Base-by-base conservation (phyloP, 495 filamentous ascomycete genomes). In the Penicillium malachiteum region DNA sequence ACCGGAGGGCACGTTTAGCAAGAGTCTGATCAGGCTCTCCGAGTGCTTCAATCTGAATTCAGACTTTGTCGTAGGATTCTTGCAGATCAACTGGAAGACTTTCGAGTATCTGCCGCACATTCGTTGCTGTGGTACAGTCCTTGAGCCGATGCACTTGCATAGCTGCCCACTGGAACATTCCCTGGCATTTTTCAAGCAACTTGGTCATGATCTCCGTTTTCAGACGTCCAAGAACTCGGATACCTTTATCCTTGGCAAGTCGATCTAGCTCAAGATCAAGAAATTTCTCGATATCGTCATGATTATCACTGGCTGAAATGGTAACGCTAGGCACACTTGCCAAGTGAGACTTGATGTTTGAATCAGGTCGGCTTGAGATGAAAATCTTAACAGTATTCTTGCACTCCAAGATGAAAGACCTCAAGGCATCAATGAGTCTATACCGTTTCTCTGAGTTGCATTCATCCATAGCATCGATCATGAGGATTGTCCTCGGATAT, bases 361-460 rank as follows among this genome's bases (percentile, higher is more conserved):
- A 38, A 34, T 78, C 76, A 12, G 69, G 71, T 10, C 75, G 66
- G 42, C 74, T 76, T 10, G 76, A 78, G 50, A 80, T 71, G 53
- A 80, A 74, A n/a, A 80, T 52, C 48, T 72, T 79, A 7, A 77
- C 58, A 1, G 58, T 26, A 26, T 26, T 26, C 4, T 26, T 26
- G 21, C 21, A 26, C 21, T 26, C 21, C 21, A 26, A 26, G 21
- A 26, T 26, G 21, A 26, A 26, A 26, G 21, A 26, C 4, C 4
- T 26, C 21, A 26, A 26, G 21, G 21, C 21, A 26, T 69, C 50
- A 8, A 78, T 62, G 12, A 80, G 40, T 2, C 65, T 41, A 7
- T 59, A 52, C 16, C 74, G 63, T 3, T 53, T 55, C 13, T 54
- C 48, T 0, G 61, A 49, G 38, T 79, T 59, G 41, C 71, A 75